Percentiles rank a stretch among this genome's conserved stretches.
Conservation (phyloP, 768 basidiomycete genomes). For the Termitomyces sp. region DNA sequence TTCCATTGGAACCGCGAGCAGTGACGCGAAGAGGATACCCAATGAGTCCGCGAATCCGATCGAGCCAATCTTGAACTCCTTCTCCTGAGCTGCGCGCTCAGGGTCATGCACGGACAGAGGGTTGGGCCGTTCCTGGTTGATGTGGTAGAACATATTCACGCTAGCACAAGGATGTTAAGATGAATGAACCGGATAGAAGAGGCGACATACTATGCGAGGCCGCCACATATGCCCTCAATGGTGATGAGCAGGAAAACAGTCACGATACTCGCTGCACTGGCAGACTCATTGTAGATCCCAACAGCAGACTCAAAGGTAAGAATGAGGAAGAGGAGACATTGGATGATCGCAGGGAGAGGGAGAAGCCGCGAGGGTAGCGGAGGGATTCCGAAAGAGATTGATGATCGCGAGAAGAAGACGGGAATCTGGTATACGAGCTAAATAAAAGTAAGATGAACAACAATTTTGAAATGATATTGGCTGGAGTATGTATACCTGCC, state of each 20-base stretch:
- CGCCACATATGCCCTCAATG: conserved; percentile 90
- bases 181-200: conserved; percentile 4
- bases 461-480: conserved; percentile 19
- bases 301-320: conserved; percentile 58
- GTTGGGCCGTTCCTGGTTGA: conserved; percentile 70
- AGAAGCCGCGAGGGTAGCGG: conserved; percentile 62
- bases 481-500: conserved; percentile 58
- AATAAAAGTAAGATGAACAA: no score
- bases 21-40: conserved; percentile 67
- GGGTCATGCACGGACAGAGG: conserved; percentile 43
- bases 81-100: conserved; percentile 68
- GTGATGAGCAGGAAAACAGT: conserved; percentile 75
- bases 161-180: conserved; percentile 31
- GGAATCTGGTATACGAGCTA: conserved; percentile 58
- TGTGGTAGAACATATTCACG: conserved; percentile 83
- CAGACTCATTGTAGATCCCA: conserved; percentile 50
- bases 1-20: conserved; percentile 73
- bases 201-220: conserved; percentile 77
- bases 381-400: conserved; percentile 73
- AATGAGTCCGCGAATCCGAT: conserved; percentile 83
- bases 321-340: conserved; percentile 53
- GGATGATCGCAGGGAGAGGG: conserved; percentile 64
- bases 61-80: conserved; percentile 88
- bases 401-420: conserved; percentile 83
- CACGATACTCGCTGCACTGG: conserved; percentile 41